Percentiles rank a stretch among this genome's conserved stretches.
These are phyloP conservation scores for Phascolomyces articulosus DNA, from an alignment of 371 early-diverging fungal genomes.

Conservation along the genomic window DNA sequence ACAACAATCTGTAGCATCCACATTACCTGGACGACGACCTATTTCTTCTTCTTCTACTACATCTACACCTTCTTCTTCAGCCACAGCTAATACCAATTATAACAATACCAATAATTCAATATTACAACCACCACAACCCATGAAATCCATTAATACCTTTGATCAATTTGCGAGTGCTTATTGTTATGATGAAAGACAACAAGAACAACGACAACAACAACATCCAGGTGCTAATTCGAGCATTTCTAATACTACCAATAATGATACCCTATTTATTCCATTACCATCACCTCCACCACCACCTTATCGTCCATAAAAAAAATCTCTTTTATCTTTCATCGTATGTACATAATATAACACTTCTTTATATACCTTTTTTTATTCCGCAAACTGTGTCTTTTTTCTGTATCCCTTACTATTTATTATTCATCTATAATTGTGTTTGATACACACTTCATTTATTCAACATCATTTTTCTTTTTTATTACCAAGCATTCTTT, in stretches of 20 bases:
- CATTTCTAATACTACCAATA: too few relatives aligned
- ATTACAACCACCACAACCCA: neutral
- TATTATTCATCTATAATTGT: too few relatives aligned
- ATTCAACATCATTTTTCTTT: too few relatives aligned
- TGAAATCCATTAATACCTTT: slow-evolving; percentile 8
- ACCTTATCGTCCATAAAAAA: slow-evolving; percentile 17
- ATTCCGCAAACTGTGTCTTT: too few relatives aligned
- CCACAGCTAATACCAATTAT: neutral
- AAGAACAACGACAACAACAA: neutral
- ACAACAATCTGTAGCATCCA: neutral
- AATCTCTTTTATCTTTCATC: neutral
- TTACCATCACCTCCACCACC: slow-evolving; percentile 16
- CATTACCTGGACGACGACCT: neutral
- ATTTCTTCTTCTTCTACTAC: slow-evolving; percentile 3
- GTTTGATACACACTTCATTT: too few relatives aligned
- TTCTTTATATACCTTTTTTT: too few relatives aligned
- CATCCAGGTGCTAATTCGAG: too few relatives aligned
- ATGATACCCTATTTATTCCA: slow-evolving; percentile 1
- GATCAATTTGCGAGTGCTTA: slow-evolving; percentile 17
- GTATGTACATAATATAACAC: neutral
- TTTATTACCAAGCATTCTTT: too few relatives aligned
- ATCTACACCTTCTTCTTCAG: neutral
- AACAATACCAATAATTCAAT: too few relatives aligned
- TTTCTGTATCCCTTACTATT: too few relatives aligned
- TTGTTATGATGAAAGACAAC: slow-evolving; percentile 7